phyloP scores from a whole-genome alignment of 208 protist genomes.

The Balamuthia mandrillaris region DNA sequence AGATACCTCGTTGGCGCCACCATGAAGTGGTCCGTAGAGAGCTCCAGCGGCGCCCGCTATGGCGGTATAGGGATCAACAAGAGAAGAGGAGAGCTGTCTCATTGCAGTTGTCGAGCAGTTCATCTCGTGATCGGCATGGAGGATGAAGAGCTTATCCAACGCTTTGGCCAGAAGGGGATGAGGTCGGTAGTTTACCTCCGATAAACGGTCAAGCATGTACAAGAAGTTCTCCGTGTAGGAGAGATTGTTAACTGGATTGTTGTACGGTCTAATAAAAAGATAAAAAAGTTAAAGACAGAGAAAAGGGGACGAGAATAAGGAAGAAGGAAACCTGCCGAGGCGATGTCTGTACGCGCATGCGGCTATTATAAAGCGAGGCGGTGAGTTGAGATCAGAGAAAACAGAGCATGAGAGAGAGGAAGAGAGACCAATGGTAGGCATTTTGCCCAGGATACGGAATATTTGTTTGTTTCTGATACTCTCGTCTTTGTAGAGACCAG shows the following conservation, averaged over 20 bases:
- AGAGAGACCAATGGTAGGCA: slow-evolving; percentile 66
- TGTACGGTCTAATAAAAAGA: not conserved
- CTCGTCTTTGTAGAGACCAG: not conserved
- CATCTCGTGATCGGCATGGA: slow-evolving; percentile 70
- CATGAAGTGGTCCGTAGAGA: slow-evolving; percentile 65
- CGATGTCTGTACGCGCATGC: slow-evolving; percentile 58
- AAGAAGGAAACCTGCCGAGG: slow-evolving; percentile 8
- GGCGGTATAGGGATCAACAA: slow-evolving; percentile 50
- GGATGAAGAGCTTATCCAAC: slow-evolving; percentile 58
- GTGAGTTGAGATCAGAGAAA: no score
- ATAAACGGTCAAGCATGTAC: slow-evolving; percentile 59
- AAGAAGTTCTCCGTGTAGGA: slow-evolving; percentile 68
- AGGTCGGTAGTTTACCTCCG: slow-evolving; percentile 42
- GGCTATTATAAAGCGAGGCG: no score
- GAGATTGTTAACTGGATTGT: slow-evolving; percentile 34
- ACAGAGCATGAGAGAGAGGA: no score
- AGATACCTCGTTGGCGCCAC: slow-evolving; percentile 43
- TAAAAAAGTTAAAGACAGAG: not conserved
- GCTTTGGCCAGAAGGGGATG: slow-evolving; percentile 39
- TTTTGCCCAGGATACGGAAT: slow-evolving; percentile 63
- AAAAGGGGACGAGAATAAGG: not conserved
- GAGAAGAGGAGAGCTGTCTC: slow-evolving; percentile 39
- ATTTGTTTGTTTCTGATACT: slow-evolving; percentile 45
- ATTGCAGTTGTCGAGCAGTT: slow-evolving; percentile 67
- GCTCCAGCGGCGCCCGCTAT: slow-evolving; percentile 21